Evolutionary conservation across 2,329 filamentous ascomycete genomes (phyloP).

Genomic region (Raffaelea arxii): DNA sequence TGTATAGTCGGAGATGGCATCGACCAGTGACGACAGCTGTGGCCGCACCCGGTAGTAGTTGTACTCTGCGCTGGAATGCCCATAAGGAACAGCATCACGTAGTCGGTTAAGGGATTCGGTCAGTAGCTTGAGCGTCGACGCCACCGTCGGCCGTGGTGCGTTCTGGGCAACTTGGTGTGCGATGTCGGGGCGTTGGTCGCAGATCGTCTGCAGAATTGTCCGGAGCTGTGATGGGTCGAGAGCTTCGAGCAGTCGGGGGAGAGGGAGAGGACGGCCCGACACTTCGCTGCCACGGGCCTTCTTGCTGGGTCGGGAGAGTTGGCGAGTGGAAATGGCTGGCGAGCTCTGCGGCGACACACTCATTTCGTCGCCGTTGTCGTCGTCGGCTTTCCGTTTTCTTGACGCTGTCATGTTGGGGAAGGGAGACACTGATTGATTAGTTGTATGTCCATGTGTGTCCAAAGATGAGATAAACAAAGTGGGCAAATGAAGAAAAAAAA

Average conservation of each 20-base stretch:
- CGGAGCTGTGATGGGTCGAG: slow-evolving; percentile 78
- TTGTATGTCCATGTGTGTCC: no score
- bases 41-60: slow-evolving; percentile 88
- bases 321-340: slow-evolving; percentile 61
- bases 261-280: slow-evolving; percentile 42
- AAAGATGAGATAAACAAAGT: slow-evolving; percentile 9
- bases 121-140: slow-evolving; percentile 70
- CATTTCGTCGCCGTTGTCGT: slow-evolving; percentile 80
- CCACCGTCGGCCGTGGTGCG: slow-evolving; percentile 79
- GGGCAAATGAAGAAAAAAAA: slow-evolving; percentile 8
- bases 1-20: slow-evolving; percentile 88
- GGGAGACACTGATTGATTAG: slow-evolving; percentile 30
- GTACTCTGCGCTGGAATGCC: slow-evolving; percentile 80
- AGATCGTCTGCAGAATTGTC: slow-evolving; percentile 79
- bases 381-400: slow-evolving; percentile 80
- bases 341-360: slow-evolving; percentile 78
- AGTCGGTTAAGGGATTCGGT: slow-evolving; percentile 72
- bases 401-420: slow-evolving; percentile 41
- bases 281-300: slow-evolving; percentile 56
- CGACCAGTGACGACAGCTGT: slow-evolving; percentile 68
- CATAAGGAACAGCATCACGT: slow-evolving; percentile 74
- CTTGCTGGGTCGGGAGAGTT: slow-evolving; percentile 57
- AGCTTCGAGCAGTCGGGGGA: slow-evolving; percentile 80
- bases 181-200: slow-evolving; percentile 79
- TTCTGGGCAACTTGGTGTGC: slow-evolving; percentile 73